Conservation (phyloP, 2,329 filamentous ascomycete species). For the Diaporthe longicolla region DNA sequence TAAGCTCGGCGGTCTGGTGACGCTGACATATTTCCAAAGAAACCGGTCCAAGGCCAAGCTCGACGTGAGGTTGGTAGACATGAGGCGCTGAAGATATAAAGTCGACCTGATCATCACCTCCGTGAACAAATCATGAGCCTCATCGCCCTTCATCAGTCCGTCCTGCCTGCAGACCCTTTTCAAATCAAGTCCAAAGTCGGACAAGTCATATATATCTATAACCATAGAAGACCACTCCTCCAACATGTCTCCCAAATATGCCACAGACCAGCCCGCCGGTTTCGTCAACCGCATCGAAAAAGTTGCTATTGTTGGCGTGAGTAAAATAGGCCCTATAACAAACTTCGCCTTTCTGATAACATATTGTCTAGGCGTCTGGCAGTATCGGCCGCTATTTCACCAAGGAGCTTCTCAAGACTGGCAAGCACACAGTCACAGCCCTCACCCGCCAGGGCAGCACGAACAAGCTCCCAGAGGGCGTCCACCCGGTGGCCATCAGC, state of each 20-base stretch:
- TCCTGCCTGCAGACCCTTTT: background rate
- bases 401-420: slow-evolving; percentile 58
- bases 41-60: background rate
- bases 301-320: slow-evolving; percentile 64
- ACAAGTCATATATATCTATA: background rate
- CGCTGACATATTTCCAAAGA: background rate
- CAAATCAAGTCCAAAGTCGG: background rate
- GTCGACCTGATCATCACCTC: background rate
- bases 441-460: slow-evolving; percentile 61
- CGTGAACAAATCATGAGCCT: background rate
- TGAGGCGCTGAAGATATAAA: background rate
- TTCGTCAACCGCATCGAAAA: slow-evolving; percentile 57
- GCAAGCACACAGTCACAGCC: slow-evolving; percentile 66
- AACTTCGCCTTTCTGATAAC: background rate
- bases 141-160: background rate
- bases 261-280: slow-evolving; percentile 45
- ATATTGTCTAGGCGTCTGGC: slow-evolving; percentile 57
- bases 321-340: slow-evolving; percentile 43
- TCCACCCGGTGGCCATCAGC: slow-evolving; percentile 58
- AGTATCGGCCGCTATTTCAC: slow-evolving; percentile 57
- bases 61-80: background rate
- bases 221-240: background rate
- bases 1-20: background rate
- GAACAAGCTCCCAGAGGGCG: slow-evolving; percentile 59
- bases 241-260: slow-evolving; percentile 39